Evolutionary conservation across 208 protist genomes (phyloP), one percentile per base, ranked within the genome.

Genomic region (Leptomonas pyrrhocoris): DNA sequence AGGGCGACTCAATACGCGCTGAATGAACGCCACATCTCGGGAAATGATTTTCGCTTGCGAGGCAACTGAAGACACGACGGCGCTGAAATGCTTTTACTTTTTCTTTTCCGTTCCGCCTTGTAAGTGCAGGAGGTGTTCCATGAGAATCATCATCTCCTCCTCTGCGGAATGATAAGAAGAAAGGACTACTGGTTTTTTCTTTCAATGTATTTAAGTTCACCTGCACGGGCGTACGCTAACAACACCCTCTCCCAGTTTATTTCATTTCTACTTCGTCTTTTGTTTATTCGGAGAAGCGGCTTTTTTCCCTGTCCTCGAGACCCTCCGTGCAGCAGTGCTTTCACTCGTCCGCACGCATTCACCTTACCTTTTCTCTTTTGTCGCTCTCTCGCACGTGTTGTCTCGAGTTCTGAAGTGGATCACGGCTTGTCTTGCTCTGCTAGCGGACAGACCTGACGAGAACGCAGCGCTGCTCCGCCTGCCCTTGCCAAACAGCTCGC

Each of bases 91-190:
- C 18, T 9, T 0, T 38, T 57, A 18, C 36, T 48, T 57, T 57
- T 43, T 31, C 2, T 68, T 57, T 68, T 19, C 4, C 55, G 15
- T 53, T 38, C 40, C 38, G 46, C 36, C 28, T 55, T 49, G 34
- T 46, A 49, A 49, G 28, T 27, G 58, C 6, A 25, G 28, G 58
- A 28, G 58, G n/a, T 15, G 28, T 55, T 65, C 60, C 60, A 65
- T 55, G 60, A 40, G 60, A 55, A 43, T 19, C 30, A 16, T 59
- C 51, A 36, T 9, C 23, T 50, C 23, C 31, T 50, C 48, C 2
- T 54, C 21, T 8, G 54, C 34, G 34, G 43, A 31, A 57, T 28
- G 15, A 40, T 58, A 68, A 68, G 2, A 5, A 16, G 38, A 46
- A 48, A 49, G 40, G 34, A 38, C 38, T 49, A 58, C 48, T 21